These are phyloP conservation scores for Lepidium sativum DNA, from an alignment of 345 rosid species.

Conservation along the genomic window DNA sequence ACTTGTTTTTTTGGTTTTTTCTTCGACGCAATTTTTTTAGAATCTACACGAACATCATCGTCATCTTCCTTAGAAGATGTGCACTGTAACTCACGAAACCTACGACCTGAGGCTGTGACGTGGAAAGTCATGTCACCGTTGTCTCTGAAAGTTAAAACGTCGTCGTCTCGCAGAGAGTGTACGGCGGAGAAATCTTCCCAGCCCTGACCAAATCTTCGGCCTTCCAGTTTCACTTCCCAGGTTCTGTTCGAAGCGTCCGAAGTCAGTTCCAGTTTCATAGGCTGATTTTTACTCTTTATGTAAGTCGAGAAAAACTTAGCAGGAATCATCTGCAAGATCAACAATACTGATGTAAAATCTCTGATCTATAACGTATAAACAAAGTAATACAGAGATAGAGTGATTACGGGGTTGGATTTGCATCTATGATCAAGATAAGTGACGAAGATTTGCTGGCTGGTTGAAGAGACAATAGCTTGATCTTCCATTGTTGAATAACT, in stretches of 20 bases:
- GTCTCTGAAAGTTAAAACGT: background rate
- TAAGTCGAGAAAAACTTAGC: background rate
- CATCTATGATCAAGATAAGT: no score
- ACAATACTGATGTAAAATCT: no score
- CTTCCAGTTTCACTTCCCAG: background rate
- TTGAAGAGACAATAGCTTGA: no score
- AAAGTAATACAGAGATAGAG: no score
- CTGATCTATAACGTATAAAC: no score
- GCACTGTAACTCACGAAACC: background rate
- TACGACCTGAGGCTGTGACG: background rate
- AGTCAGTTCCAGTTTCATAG: background rate
- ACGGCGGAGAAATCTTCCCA: background rate
- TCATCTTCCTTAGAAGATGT: background rate
- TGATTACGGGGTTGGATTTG: no score
- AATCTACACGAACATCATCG: background rate
- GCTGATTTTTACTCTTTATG: background rate
- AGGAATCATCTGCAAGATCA: background rate
- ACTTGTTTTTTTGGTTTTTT: background rate
- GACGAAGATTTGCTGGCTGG: no score
- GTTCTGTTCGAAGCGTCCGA: background rate
- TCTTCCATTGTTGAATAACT: no score
- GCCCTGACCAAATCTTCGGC: background rate
- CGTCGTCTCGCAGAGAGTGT: background rate
- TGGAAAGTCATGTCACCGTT: background rate
- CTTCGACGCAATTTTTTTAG: background rate